Percentiles rank a stretch among this genome's conserved stretches.
Conservation (phyloP, 257 asterid genomes). For the Petrea volubilis region DNA sequence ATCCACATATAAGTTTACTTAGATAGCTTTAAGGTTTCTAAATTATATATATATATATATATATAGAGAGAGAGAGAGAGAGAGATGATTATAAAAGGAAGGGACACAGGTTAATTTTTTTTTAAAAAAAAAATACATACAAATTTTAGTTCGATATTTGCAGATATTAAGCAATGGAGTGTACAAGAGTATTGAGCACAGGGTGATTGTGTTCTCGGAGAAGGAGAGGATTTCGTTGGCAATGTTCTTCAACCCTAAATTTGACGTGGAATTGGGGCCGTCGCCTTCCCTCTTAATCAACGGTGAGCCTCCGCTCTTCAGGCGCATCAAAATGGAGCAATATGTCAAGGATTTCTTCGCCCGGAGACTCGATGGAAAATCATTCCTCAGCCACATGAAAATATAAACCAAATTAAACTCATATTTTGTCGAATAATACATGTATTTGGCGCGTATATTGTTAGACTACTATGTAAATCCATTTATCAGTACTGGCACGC, state of each 20-base stretch:
- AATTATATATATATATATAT: too few relatives aligned
- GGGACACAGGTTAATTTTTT: too few relatives aligned
- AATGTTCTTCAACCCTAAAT: constrained; percentile 30
- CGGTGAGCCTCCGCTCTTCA: constrained; percentile 19
- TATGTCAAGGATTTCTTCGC: constrained; percentile 35
- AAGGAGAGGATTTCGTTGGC: constrained; percentile 39
- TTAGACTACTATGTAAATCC: too few relatives aligned
- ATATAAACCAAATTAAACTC: neutral
- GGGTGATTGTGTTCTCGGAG: constrained; percentile 23
- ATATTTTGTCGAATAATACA: too few relatives aligned
- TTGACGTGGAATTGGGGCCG: constrained; percentile 35
- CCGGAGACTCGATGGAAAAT: constrained; percentile 26
- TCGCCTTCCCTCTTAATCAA: constrained; percentile 1
- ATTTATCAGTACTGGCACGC: too few relatives aligned
- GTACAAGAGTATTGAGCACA: constrained; percentile 38
- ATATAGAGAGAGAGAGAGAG: too few relatives aligned
- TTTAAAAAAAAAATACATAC: too few relatives aligned
- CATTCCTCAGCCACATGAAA: constrained; percentile 25
- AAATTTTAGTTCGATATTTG: neutral
- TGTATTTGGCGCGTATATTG: too few relatives aligned
- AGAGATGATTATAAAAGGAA: too few relatives aligned
- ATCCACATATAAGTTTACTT: too few relatives aligned
- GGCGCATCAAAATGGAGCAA: constrained; percentile 22
- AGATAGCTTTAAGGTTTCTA: too few relatives aligned
- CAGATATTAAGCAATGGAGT: constrained; percentile 40